These are phyloP conservation scores for Huntiella moniliformis DNA, from an alignment of 2,329 filamentous ascomycete species.

Conservation along the genomic window DNA sequence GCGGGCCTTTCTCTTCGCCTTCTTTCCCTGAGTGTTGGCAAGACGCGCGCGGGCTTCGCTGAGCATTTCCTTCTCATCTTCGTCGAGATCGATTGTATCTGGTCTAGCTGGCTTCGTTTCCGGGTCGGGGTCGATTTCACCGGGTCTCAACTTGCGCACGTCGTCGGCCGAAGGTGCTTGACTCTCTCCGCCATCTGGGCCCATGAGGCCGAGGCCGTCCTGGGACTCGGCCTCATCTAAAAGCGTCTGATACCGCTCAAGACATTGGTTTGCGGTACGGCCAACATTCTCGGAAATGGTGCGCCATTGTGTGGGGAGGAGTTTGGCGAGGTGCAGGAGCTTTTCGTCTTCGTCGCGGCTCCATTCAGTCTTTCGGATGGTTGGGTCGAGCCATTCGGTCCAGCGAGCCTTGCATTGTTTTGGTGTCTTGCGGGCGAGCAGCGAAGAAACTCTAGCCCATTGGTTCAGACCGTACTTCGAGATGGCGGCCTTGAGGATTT, in stretches of 20 bases:
- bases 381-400: slow-evolving; percentile 95
- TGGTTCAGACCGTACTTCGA: slow-evolving; percentile 93
- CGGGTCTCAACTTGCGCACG: slow-evolving; percentile 70
- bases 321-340: slow-evolving; percentile 83
- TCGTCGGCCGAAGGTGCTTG: slow-evolving; percentile 82
- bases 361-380: slow-evolving; percentile 98
- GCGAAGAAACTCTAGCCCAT: slow-evolving; percentile 94
- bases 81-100: slow-evolving; percentile 93
- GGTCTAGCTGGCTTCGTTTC: slow-evolving; percentile 90
- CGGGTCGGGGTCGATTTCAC: slow-evolving; percentile 91
- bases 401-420: slow-evolving; percentile 99
- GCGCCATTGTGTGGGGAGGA: slow-evolving; percentile 98
- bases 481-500: slow-evolving; percentile 89
- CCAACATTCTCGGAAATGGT: slow-evolving; percentile 95
- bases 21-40: slow-evolving; percentile 96
- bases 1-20: slow-evolving; percentile 91
- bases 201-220: slow-evolving; percentile 69
- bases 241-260: slow-evolving; percentile 91
- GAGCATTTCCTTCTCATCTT: slow-evolving; percentile 98
- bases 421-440: slow-evolving; percentile 89
- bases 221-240: slow-evolving; percentile 87
- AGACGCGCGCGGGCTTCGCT: slow-evolving; percentile 91
- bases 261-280: slow-evolving; percentile 86
- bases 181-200: slow-evolving; percentile 71
- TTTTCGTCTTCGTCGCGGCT: slow-evolving; percentile 98